Evolutionary conservation across 768 basidiomycete species (phyloP), one percentile per base, ranked within the genome.

Genomic region (Termitomyces sp.): DNA sequence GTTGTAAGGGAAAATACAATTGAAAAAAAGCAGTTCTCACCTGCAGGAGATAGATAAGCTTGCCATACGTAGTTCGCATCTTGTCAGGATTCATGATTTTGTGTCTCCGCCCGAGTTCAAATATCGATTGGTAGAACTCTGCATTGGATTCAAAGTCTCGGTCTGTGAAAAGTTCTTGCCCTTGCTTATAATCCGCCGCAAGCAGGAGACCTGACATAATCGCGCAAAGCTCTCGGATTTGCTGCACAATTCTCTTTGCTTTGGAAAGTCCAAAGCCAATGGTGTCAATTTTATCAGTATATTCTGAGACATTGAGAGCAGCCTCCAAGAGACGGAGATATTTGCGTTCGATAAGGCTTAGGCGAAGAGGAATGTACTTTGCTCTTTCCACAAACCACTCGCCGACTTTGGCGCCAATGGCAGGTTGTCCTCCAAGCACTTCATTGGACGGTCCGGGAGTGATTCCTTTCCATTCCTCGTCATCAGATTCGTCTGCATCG

Each of bases 71-170:
- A 31, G 88, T 86, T 27, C 92, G 81, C 91, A 93, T 93, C 65
- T 93, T 93, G 68, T 93, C 92, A 0, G 92, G 92, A 65, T 93
- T 94, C 89, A 90, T 92, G 67, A 94, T 93, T 70, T 93, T 93
- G 68, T 93, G 89, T 58, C 91, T 80, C 52, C 91, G 77, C 20
- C 92, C 91, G 24, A 93, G 80, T 72, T 93, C 91, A 62, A 93
- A 93, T 27, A 93, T 79, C 15, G 78, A 72, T 66, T 91, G 89
- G 66, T 88, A 94, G 67, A 93, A 94, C 8, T 86, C 84, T 18
- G 83, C 84, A 65, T 94, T 94, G 15, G 83, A 78, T 60, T 88
- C 78, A 67, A 94, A 94, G 69, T 94, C 89, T 22, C 89, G 83
- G 61, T 91, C 88, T 42, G 82, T 75, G 70, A 94, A 93, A 16